Conservation (phyloP, 2,329 filamentous ascomycete species). For the Macrophomina pseudophaseolina region DNA sequence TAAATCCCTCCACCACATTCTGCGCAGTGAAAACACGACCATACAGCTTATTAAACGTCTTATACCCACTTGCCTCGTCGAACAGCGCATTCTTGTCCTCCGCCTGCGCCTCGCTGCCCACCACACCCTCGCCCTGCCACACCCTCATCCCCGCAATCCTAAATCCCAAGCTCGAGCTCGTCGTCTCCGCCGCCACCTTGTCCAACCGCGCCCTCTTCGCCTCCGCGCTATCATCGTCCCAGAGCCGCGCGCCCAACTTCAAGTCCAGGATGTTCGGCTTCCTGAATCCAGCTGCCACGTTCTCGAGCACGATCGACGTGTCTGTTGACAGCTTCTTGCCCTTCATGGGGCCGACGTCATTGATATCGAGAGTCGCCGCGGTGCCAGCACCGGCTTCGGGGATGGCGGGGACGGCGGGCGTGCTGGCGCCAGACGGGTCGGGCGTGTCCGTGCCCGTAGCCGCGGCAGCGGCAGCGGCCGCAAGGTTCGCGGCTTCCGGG, state of each 20-base stretch:
- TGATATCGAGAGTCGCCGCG: constrained; percentile 29
- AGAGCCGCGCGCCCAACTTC: constrained; percentile 85
- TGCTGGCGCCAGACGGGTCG: not conserved
- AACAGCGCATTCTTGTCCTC: constrained; percentile 37
- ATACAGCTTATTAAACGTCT: constrained; percentile 69
- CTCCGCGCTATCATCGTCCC: constrained; percentile 72
- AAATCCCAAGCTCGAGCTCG: constrained; percentile 64
- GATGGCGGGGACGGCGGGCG: constrained; percentile 14
- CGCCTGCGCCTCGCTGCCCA: constrained; percentile 17
- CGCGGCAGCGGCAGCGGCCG: constrained; percentile 36
- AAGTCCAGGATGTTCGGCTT: constrained; percentile 90
- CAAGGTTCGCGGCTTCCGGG: constrained; percentile 29
- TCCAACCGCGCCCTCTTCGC: constrained; percentile 66
- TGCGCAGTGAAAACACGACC: constrained; percentile 62
- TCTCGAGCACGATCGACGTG: constrained; percentile 81
- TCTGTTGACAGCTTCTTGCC: constrained; percentile 75
- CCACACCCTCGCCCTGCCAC: constrained; percentile 46
- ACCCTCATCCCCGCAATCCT: constrained; percentile 70
- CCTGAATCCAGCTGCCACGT: constrained; percentile 79
- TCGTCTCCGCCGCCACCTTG: constrained; percentile 63
- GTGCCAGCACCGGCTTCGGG: constrained; percentile 30
- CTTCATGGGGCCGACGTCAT: constrained; percentile 48
- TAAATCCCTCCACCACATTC: constrained; percentile 63
- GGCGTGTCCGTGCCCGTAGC: constrained; percentile 34
- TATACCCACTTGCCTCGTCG: constrained; percentile 58